Evolutionary conservation across 805 yeast species (phyloP).

Genomic region (Debaryomyces maramus): DNA sequence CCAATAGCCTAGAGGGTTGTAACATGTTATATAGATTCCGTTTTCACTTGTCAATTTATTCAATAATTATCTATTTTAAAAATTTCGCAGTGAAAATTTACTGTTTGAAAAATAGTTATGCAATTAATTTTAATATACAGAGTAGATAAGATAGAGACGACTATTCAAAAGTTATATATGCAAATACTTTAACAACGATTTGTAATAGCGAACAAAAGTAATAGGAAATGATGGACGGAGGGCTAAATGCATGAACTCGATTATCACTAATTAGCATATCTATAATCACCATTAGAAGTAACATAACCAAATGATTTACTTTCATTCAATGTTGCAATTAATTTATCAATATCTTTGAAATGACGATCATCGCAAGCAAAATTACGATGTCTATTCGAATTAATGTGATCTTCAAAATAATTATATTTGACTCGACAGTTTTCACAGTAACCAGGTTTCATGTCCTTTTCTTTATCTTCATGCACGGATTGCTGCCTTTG

Average conservation of each 20-base stretch:
- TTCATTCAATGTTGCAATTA: constrained; percentile 55
- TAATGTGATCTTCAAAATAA: constrained; percentile 73
- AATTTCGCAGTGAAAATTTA: constrained; percentile 1
- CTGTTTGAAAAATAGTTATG: constrained; percentile 1
- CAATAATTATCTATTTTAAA: background rate
- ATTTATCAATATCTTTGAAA: constrained; percentile 73
- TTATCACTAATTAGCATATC: constrained; percentile 11
- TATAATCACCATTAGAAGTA: constrained; percentile 42
- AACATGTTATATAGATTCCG: background rate
- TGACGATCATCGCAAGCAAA: constrained; percentile 74
- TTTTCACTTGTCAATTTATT: background rate
- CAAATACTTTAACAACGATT: background rate
- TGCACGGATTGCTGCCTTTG: constrained; percentile 16
- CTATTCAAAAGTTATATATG: constrained; percentile 3
- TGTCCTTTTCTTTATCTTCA: constrained; percentile 27
- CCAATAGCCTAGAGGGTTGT: background rate
- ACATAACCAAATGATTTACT: constrained; percentile 43
- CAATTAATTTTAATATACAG: constrained; percentile 2
- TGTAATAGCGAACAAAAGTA: background rate
- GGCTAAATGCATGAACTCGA: background rate
- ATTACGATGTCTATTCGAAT: constrained; percentile 65
- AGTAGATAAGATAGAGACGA: background rate
- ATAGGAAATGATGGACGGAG: background rate
- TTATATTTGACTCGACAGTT: constrained; percentile 86
- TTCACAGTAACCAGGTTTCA: constrained; percentile 83